A percentile compares a stretch with the other conserved stretches of the same genome.
These are phyloP conservation scores for Fusarium sp. DNA, from an alignment of 2,329 filamentous ascomycete species.

Conservation along the genomic window DNA sequence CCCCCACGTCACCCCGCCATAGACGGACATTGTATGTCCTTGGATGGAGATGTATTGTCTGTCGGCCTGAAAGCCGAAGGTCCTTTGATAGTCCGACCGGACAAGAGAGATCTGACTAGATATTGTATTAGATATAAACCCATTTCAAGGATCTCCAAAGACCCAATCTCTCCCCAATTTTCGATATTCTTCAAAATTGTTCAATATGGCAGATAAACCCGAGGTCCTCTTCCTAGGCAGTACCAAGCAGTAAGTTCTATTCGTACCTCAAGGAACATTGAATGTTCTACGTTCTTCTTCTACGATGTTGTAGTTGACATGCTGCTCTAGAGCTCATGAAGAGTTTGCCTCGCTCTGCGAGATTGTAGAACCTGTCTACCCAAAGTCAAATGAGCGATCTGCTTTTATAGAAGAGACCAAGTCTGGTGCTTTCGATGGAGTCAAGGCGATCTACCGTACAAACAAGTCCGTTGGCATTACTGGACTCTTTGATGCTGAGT, in stretches of 20 bases:
- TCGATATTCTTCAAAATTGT: neutral
- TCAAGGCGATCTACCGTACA: constrained; percentile 74
- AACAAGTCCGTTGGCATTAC: constrained; percentile 72
- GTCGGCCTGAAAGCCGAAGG: constrained; percentile 21
- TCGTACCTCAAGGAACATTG: neutral
- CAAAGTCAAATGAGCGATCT: constrained; percentile 67
- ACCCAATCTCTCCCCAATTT: neutral
- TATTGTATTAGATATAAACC: neutral
- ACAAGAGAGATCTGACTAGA: neutral
- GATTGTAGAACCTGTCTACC: constrained; percentile 71
- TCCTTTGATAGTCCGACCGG: neutral
- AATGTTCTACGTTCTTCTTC: neutral
- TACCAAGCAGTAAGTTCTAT: constrained; percentile 50
- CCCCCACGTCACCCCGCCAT: constrained; percentile 26
- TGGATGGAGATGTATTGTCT: neutral
- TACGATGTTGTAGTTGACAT: neutral
- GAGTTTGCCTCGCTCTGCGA: constrained; percentile 69
- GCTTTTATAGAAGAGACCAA: constrained; percentile 76
- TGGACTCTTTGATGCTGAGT: constrained; percentile 74
- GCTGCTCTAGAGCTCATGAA: constrained; percentile 40
- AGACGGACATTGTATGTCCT: neutral
- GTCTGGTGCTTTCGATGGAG: constrained; percentile 72
- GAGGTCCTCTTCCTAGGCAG: constrained; percentile 54
- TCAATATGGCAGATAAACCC: constrained; percentile 41
- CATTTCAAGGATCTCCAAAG: neutral